A percentile compares a stretch with the other conserved stretches of the same genome.
Conservation (phyloP, 768 basidiomycete genomes). For the Amanita phalloides region DNA sequence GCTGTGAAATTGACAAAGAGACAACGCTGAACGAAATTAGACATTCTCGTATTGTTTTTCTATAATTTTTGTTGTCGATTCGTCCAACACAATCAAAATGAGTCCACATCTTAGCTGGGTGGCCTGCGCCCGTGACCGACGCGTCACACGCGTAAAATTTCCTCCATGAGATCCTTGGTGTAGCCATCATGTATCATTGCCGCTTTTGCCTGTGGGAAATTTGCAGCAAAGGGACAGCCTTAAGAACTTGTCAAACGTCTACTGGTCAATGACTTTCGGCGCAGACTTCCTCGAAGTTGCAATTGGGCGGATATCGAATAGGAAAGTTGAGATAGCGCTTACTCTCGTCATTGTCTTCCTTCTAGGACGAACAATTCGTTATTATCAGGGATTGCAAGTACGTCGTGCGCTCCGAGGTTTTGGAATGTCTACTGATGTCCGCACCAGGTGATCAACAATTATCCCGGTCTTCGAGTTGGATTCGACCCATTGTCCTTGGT, state of each 20-base stretch:
- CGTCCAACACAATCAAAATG: no score
- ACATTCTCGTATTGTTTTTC: no score
- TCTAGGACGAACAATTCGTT: constrained; percentile 20
- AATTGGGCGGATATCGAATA: not conserved
- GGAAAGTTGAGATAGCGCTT: not conserved
- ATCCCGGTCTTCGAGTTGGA: constrained; percentile 29
- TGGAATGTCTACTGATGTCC: not conserved
- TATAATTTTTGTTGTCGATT: no score
- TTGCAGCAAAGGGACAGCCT: no score
- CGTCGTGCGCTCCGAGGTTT: not conserved
- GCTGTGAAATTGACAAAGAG: constrained; percentile 22
- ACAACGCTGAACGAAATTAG: not conserved
- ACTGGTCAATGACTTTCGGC: not conserved
- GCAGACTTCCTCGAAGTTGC: not conserved
- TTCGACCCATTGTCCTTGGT: constrained; percentile 29
- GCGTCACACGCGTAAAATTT: no score
- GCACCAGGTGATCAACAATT: constrained; percentile 22
- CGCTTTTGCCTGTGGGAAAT: no score
- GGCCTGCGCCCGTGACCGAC: no score
- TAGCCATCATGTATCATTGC: no score
- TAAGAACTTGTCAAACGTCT: no score
- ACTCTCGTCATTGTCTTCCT: constrained; percentile 14
- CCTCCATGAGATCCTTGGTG: no score
- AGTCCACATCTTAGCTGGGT: no score
- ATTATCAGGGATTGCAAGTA: constrained; percentile 21